Evolutionary conservation across 2,329 filamentous ascomycete species (phyloP), one percentile per base, ranked within the genome.

Genomic region (Xylariaceae sp.): DNA sequence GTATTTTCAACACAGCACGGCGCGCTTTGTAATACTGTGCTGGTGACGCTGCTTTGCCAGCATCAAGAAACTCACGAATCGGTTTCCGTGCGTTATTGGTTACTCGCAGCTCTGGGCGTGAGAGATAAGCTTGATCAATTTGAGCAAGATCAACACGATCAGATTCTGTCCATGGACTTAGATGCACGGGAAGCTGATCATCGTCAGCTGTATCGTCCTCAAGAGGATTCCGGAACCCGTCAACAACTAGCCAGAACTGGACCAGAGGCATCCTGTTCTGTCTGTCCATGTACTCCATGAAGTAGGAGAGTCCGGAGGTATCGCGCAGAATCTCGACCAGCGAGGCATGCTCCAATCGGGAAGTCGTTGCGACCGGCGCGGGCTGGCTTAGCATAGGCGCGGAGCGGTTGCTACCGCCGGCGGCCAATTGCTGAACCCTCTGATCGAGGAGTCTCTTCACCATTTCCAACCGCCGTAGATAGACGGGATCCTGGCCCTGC

Each of bases 261-360:
- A 99, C 92, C 43, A 97, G 75, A 13, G 88, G 82, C 87, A 97
- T 93, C 22, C 93, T 77, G 14, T 82, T 80, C 66, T 92, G 88
- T 40, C 94, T 86, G 68, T 99, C 94, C 94, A 99, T 99, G 65
- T 91, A 97, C 68, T 99, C 94, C 94, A 99, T 99, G 73, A 99
- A 97, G 68, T 96, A 99, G 2, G 94, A 97, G 9, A 99, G 77
- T 0, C 90, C 93, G 1, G 93, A 88, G 2, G 94, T 83, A 69
- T 95, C 91, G 60, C 92, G 88, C 52, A 99, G 78, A n/a, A 99
- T 79, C 59, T 97, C 91, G 12, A 86, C 82, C 2, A 97, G 76
- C 1, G 89, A 86, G 7, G 87, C 87, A 61, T 88, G 88, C 58
- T 91, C 86, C 38, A 92, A 75, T 42, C 79, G 81, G 2, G 88